phyloP scores from a whole-genome alignment of 305 asterid genomes.

The Fraxinus nigra region DNA sequence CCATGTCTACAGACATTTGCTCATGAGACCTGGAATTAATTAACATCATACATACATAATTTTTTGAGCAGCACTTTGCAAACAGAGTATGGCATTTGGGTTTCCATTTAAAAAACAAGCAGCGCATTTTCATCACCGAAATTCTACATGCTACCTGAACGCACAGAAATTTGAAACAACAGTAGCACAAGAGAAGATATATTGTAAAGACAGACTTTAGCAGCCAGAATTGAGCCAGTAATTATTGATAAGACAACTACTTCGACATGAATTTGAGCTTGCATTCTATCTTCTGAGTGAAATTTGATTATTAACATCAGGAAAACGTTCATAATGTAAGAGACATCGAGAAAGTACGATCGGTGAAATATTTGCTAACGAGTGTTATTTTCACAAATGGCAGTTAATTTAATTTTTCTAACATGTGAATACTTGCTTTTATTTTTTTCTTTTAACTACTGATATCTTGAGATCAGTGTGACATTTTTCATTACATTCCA shows the following conservation, averaged over 20 bases:
- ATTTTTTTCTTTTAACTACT: neutral
- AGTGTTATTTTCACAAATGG: neutral
- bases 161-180: neutral
- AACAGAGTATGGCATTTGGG: neutral
- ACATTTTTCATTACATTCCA: neutral
- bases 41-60: constrained; percentile 7
- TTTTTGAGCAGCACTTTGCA: neutral
- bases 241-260: neutral
- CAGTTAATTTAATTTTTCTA: neutral
- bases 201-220: neutral
- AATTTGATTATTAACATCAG: neutral
- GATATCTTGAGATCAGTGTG: neutral
- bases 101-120: neutral
- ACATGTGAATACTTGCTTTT: neutral
- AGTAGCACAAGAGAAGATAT: neutral
- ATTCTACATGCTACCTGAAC: neutral
- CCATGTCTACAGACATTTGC: constrained; percentile 73
- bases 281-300: neutral
- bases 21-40: constrained; percentile 78
- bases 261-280: neutral
- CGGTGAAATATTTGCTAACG: neutral
- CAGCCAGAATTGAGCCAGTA: neutral
- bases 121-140: neutral
- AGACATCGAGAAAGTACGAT: neutral
- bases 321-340: neutral